Base-by-base conservation (phyloP, 2,329 filamentous ascomycete species). In the Dryadomyces quercus-mongolicae region DNA sequence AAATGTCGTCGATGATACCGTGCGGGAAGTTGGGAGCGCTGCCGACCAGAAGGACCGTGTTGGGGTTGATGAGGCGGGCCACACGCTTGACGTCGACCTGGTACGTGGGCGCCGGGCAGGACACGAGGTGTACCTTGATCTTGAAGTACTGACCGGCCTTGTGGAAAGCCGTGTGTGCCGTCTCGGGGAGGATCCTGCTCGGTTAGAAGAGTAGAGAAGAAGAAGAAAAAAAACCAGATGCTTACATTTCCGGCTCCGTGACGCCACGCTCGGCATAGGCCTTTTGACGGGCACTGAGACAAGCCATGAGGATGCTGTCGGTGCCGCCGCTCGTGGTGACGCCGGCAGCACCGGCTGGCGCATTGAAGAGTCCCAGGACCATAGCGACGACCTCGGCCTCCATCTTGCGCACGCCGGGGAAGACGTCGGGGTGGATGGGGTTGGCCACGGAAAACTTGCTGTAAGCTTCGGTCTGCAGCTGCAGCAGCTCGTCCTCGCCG, bases 351-450 rank as follows among this genome's bases (percentile, higher is more conserved):
- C 82, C 85, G n/a, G 82, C 74, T 3, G 93, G 93, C 9, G 86
- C 90, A 68, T 95, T 88, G 75, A 96, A 98, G 68, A 98, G 73
- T 47, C 81, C 80, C 57, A 95, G 74, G 34, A 94, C 90, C 92
- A 98, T 98, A 60, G 91, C 86, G 52, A 98, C 93, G 58, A 98
- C 76, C 73, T 98, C 93, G 47, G 93, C 92, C 74, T 98, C 93
- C 93, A 98, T 98, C 80, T 98, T 98, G 63, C 93, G 78, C 52
- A 98, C 91, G 31, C 92, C 93, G 16, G 93, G 93, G 71, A 98
- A 98, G 46, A 98, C 92, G 71, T 98, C 93, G 7, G 93, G 93
- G 68, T 98, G 93, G 61, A 98, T 93, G 3, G 93, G 93, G 68
- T 98, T 98, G 43, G 90, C 81, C 34, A 98, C 93, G 51, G 90